Evolutionary conservation across 2,329 filamentous ascomycete species (phyloP).

Genomic region (Cordyceps militaris): DNA sequence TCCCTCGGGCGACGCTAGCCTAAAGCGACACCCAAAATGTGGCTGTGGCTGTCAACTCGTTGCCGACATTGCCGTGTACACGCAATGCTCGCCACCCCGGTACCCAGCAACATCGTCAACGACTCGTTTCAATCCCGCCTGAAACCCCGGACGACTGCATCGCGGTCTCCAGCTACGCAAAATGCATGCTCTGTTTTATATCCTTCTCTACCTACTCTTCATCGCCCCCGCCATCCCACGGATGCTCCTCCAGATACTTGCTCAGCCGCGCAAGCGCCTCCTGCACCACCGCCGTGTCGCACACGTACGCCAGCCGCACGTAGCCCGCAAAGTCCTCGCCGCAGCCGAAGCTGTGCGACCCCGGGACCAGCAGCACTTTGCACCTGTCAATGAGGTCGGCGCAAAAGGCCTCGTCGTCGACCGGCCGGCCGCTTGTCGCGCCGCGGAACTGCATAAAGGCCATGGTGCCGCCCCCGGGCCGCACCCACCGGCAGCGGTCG

Average conservation of each 20-base stretch:
- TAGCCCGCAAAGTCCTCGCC: constrained; percentile 62
- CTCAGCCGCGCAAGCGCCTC: constrained; percentile 51
- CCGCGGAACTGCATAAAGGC: constrained; percentile 65
- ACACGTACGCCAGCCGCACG: constrained; percentile 71
- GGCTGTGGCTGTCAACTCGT: not conserved
- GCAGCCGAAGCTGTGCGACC: constrained; percentile 64
- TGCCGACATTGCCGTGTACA: constrained; percentile 7
- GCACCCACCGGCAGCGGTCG: constrained; percentile 60
- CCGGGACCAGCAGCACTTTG: constrained; percentile 69
- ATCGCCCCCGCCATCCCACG: not conserved
- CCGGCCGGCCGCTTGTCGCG: constrained; percentile 44
- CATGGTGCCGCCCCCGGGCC: constrained; percentile 72
- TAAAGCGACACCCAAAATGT: not conserved
- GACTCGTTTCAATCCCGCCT: not conserved
- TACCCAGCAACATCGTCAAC: not conserved
- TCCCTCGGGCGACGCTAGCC: not conserved
- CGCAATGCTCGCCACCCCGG: constrained; percentile 4
- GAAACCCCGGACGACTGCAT: not conserved
- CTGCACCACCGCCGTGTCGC: constrained; percentile 60
- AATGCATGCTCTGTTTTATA: not conserved
- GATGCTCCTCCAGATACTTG: constrained; percentile 28
- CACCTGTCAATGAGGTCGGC: constrained; percentile 58
- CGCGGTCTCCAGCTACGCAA: not conserved
- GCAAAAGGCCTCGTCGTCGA: constrained; percentile 70
- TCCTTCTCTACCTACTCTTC: not conserved